These are phyloP conservation scores for Linderniella brevidens DNA, from an alignment of 257 asterid species.

Conservation along the genomic window DNA sequence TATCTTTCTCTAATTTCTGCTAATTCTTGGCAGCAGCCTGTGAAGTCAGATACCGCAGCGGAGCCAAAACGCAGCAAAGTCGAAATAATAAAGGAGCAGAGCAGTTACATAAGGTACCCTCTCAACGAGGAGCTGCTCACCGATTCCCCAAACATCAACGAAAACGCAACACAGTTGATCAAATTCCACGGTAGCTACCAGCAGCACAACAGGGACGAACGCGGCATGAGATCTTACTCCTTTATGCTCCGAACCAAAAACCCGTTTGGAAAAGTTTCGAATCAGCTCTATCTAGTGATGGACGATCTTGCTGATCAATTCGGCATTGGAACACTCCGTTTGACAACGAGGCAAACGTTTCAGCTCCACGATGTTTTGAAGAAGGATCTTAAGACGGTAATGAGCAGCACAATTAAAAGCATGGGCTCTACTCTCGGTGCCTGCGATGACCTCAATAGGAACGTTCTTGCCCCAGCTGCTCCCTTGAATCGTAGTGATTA, in stretches of 20 bases:
- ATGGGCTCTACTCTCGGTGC: constrained; percentile 99
- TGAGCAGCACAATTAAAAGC: constrained; percentile 59
- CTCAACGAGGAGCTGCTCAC: constrained; percentile 74
- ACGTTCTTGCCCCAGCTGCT: constrained; percentile 94
- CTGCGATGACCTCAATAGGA: constrained; percentile 92
- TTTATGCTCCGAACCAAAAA: constrained; percentile 96
- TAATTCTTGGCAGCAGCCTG: constrained; percentile 54
- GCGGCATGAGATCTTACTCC: constrained; percentile 64
- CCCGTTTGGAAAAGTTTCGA: constrained; percentile 91
- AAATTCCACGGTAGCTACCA: constrained; percentile 99
- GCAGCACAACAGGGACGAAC: constrained; percentile 88
- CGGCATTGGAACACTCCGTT: constrained; percentile 86
- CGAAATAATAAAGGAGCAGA: constrained; percentile 81
- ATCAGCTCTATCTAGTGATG: constrained; percentile 72
- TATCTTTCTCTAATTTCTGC: too few relatives aligned
- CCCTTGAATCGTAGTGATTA: constrained; percentile 55
- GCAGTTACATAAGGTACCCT: constrained; percentile 85
- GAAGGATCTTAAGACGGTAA: constrained; percentile 77
- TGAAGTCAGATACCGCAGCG: constrained; percentile 42
- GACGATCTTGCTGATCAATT: constrained; percentile 93
- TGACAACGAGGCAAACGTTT: constrained; percentile 94
- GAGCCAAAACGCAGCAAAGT: constrained; percentile 85
- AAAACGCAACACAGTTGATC: constrained; percentile 79
- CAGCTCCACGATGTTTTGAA: constrained; percentile 93
- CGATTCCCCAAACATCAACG: constrained; percentile 69